Conservation (phyloP, 495 filamentous ascomycete species). For the Barbatosphaeria neglecta region DNA sequence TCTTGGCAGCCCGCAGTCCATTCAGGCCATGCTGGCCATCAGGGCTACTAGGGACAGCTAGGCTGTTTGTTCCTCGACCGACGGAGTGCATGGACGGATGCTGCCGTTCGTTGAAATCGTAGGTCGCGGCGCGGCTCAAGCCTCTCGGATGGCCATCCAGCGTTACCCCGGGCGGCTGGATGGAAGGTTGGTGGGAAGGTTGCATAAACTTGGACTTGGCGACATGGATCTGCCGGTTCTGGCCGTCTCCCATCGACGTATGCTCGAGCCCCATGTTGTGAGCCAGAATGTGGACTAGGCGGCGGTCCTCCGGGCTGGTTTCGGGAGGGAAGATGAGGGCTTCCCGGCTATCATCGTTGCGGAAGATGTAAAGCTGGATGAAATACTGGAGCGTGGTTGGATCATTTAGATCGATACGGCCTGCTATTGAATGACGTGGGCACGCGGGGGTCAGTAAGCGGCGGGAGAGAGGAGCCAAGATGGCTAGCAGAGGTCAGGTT, state of each 20-base stretch:
- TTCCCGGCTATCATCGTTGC: constrained; percentile 64
- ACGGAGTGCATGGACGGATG: constrained; percentile 69
- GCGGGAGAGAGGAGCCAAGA: too few relatives aligned
- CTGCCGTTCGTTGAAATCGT: constrained; percentile 88
- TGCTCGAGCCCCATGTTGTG: constrained; percentile 92
- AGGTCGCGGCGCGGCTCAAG: constrained; percentile 90
- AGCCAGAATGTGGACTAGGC: constrained; percentile 84
- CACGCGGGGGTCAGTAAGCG: constrained; percentile 20
- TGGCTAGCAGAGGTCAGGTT: too few relatives aligned
- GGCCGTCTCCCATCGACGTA: constrained; percentile 73
- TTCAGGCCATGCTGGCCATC: constrained; percentile 31
- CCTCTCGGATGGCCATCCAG: constrained; percentile 66
- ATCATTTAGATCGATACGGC: constrained; percentile 86
- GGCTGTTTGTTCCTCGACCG: constrained; percentile 46
- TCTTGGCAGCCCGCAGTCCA: constrained; percentile 80
- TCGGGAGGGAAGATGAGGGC: constrained; percentile 70
- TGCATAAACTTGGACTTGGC: constrained; percentile 47
- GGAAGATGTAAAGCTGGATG: constrained; percentile 78
- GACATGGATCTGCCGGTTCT: constrained; percentile 79
- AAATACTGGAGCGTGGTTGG: constrained; percentile 78
- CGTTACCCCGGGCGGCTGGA: constrained; percentile 50
- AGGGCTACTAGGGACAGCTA: constrained; percentile 78
- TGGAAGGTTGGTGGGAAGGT: constrained; percentile 24
- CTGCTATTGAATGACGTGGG: constrained; percentile 4
- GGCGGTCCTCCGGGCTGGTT: constrained; percentile 70